Evolutionary conservation across 1,139 yeast genomes (phyloP).

Genomic region (Sugiyamaella grinbergsii): DNA sequence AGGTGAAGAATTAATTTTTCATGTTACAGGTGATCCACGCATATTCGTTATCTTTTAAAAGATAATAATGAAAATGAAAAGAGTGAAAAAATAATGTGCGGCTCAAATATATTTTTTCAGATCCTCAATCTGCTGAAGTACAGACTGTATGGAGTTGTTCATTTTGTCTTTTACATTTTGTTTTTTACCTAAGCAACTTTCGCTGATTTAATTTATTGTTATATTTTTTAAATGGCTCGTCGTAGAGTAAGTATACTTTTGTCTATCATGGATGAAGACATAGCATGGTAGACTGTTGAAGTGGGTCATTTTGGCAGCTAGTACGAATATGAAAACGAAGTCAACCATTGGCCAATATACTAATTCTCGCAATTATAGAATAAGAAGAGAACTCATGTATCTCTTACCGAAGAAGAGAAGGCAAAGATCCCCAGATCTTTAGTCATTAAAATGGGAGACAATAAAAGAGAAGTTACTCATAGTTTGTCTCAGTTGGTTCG

Average conservation of each 20-base stretch:
- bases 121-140: slow-evolving; percentile 4
- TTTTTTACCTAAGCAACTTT: background rate
- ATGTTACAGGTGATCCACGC: background rate
- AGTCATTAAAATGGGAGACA: slow-evolving; percentile 85
- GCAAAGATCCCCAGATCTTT: slow-evolving; percentile 84
- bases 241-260: slow-evolving; percentile 52
- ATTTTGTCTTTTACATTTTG: too few relatives aligned
- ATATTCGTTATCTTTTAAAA: slow-evolving; percentile 15
- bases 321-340: too few relatives aligned
- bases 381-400: slow-evolving; percentile 86
- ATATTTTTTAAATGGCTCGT: slow-evolving; percentile 46
- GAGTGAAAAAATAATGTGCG: slow-evolving; percentile 4
- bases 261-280: too few relatives aligned
- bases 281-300: too few relatives aligned
- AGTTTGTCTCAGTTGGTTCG: slow-evolving; percentile 79
- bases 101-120: slow-evolving; percentile 13
- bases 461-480: slow-evolving; percentile 66
- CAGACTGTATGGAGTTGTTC: too few relatives aligned
- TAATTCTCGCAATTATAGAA: slow-evolving; percentile 26
- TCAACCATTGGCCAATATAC: slow-evolving; percentile 14
- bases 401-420: slow-evolving; percentile 63
- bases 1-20: slow-evolving; percentile 8
- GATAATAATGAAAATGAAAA: background rate
- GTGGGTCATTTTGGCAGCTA: too few relatives aligned
- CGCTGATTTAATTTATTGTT: background rate